Conservation (phyloP, 2,329 filamentous ascomycete species). For the Didymella lethalis region DNA sequence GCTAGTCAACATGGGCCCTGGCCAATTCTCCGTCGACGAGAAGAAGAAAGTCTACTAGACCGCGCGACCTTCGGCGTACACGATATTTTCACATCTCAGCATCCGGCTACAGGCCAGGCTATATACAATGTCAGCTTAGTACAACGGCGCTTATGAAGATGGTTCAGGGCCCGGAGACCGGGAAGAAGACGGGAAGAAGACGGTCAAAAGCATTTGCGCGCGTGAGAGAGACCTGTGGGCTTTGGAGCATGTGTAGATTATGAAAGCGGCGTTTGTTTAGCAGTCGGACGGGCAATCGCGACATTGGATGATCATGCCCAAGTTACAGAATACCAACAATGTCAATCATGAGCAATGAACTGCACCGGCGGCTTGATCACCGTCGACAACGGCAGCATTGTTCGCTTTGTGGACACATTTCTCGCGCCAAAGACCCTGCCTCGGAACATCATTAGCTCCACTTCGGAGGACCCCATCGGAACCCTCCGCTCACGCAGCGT, state of each 20-base stretch:
- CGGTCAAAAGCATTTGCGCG: slow-evolving; percentile 25
- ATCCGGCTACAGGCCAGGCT: slow-evolving; percentile 17
- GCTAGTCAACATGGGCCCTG: slow-evolving; percentile 97
- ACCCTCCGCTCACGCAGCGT: slow-evolving; percentile 16
- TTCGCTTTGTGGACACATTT: slow-evolving; percentile 17
- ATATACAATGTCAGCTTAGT: slow-evolving; percentile 22
- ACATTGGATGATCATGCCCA: slow-evolving; percentile 17
- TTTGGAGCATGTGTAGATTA: slow-evolving; percentile 43
- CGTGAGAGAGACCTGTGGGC: slow-evolving; percentile 22
- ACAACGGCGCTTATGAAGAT: slow-evolving; percentile 22
- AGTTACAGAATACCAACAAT: slow-evolving; percentile 5
- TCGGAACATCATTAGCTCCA: slow-evolving; percentile 23
- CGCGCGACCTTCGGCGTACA: neutral
- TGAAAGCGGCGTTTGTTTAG: slow-evolving; percentile 34
- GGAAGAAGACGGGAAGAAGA: slow-evolving; percentile 5
- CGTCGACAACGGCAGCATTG: neutral
- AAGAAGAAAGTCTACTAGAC: slow-evolving; percentile 99
- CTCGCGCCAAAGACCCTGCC: slow-evolving; percentile 1
- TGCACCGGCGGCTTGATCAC: neutral
- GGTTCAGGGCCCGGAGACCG: slow-evolving; percentile 12
- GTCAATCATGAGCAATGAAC: slow-evolving; percentile 1
- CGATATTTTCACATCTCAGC: slow-evolving; percentile 20
- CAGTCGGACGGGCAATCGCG: slow-evolving; percentile 33
- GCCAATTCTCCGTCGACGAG: slow-evolving; percentile 98
- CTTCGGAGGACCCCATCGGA: slow-evolving; percentile 17